Base-by-base conservation (phyloP, 768 basidiomycete species). In the Rhodotorula babjevae region DNA sequence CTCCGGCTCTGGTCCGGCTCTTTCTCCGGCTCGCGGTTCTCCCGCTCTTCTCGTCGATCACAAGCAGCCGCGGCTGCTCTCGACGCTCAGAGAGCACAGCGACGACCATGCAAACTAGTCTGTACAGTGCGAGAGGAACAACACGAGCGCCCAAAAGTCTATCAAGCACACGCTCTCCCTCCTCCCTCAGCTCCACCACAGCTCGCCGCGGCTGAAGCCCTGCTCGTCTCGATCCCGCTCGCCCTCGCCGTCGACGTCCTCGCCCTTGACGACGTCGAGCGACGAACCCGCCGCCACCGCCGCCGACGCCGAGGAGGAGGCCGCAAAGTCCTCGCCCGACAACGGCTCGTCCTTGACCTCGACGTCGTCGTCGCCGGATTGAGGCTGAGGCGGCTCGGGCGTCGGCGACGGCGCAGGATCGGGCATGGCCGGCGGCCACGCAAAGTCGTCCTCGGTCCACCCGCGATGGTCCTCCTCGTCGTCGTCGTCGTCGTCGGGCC, bases 391-490 rank as follows among this genome's bases (percentile, higher is more conserved):
- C 50, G 50, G 50, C 8, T 19, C 47, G 3, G 47, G 47, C 47
- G 47, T 21, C 19, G 47, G 53, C 53, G 53, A 29, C 55, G 55
- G 29, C 29, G 12, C 44, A 46, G 44, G 8, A 15, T 46, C 44
- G 18, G 44, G 44, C 14, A 12, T 12, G 19, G 21, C 49, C 19
- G 23, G 53, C 53, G 29, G 27, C 27, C 14, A 55, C 53, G 27
- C 53, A 55, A 46, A 46, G 53, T 55, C 53, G 27, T 55, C 53
- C n/a, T 55, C 53, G 3, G 53, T 55, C 53, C 53, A 55, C 55
- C 23, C 56, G 44, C 63, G 52, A 31, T 61, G 23, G 68, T 69
- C 12, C 44, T 62, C 61, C n/a, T 49, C 56, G 14, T 18, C 12
- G 8, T 8, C 61, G 3, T 16, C 46, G 12, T 47, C 46, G 16